phyloP scores from a whole-genome alignment of 768 basidiomycete species.

The Boletus huronensis region DNA sequence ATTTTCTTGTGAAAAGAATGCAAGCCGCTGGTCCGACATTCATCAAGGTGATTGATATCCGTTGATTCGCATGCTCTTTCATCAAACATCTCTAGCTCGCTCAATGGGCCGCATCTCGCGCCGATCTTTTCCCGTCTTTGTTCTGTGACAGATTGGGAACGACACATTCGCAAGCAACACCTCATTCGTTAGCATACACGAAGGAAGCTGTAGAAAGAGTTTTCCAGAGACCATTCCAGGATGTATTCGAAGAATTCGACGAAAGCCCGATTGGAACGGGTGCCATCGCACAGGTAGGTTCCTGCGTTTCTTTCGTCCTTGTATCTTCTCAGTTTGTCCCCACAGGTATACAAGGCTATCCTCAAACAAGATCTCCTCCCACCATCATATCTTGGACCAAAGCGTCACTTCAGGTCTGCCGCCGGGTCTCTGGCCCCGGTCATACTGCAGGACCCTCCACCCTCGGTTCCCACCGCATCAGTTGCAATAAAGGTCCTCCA shows the following conservation, averaged over 20 bases:
- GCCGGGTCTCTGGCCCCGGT: conserved; percentile 52
- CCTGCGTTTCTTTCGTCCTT: conserved; percentile 14
- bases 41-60: conserved; percentile 65
- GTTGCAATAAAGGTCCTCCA: conserved; percentile 97
- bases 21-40: conserved; percentile 95
- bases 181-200: conserved; percentile 80
- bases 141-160: conserved; percentile 83
- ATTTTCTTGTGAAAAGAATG: conserved; percentile 84
- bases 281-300: conserved; percentile 81
- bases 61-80: conserved; percentile 7
- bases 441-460: conserved; percentile 51
- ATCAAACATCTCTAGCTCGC: conserved; percentile 56
- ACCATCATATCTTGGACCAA: conserved; percentile 76
- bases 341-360: conserved; percentile 82
- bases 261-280: conserved; percentile 90
- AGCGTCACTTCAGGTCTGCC: conserved; percentile 48
- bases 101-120: conserved; percentile 97
- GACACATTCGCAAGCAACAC: conserved; percentile 83
- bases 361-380: conserved; percentile 84
- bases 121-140: conserved; percentile 84
- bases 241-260: conserved; percentile 91
- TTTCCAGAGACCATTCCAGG: conserved; percentile 77
- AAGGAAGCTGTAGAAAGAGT: conserved; percentile 76
- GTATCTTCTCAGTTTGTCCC: not conserved
- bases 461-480: conserved; percentile 74